Conservation (phyloP, 805 yeast genomes). For the Saccharomyces paradoxus region DNA sequence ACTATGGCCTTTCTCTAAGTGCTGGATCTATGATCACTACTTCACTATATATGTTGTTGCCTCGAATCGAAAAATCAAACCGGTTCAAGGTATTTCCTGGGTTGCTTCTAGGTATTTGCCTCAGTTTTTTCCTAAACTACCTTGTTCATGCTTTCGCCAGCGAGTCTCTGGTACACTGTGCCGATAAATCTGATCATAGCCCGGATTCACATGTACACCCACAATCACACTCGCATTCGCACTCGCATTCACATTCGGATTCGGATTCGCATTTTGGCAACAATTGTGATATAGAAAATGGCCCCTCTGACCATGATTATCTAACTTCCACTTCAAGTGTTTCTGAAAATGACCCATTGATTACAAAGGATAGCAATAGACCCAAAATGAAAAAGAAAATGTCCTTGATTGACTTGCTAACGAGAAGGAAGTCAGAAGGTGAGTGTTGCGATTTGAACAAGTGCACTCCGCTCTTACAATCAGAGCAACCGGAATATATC, state of each 20-base stretch:
- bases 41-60: slow-evolving; percentile 67
- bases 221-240: slow-evolving; percentile 11
- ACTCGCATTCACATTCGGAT: slow-evolving; percentile 10
- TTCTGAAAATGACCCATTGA: neutral
- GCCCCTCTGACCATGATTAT: neutral
- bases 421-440: slow-evolving; percentile 3
- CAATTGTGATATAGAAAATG: neutral
- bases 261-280: slow-evolving; percentile 3
- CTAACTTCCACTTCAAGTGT: neutral
- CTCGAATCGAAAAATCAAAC: slow-evolving; percentile 43
- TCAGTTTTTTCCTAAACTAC: slow-evolving; percentile 54
- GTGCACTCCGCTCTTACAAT: slow-evolving; percentile 3
- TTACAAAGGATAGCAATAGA: neutral
- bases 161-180: slow-evolving; percentile 80
- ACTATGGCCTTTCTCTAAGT: slow-evolving; percentile 66
- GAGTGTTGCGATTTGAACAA: slow-evolving; percentile 2
- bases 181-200: slow-evolving; percentile 38
- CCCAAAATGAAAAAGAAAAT: neutral
- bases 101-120: slow-evolving; percentile 45
- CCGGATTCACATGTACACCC: slow-evolving; percentile 14
- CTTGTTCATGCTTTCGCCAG: slow-evolving; percentile 68
- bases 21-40: slow-evolving; percentile 80
- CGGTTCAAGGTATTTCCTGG: slow-evolving; percentile 39
- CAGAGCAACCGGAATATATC: slow-evolving; percentile 5
- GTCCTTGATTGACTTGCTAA: neutral